Base-by-base conservation (phyloP, 1,139 yeast species). In the Arxiozyma bovina region DNA sequence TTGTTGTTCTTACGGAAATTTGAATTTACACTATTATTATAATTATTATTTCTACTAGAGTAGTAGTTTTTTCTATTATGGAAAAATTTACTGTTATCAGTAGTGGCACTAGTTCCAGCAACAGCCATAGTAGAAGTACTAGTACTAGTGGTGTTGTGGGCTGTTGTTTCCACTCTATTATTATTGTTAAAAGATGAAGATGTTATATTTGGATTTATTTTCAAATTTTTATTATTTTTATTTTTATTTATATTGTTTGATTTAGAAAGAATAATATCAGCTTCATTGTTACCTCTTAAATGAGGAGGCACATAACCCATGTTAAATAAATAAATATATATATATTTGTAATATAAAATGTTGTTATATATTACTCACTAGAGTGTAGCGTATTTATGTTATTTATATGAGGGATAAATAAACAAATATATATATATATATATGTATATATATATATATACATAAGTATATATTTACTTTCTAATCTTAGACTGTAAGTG, bases 301-400 rank as follows among this genome's bases (percentile, higher is more conserved):
- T 83, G 89, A 60, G 91, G 91, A 58, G 91, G 91, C 43, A 84
- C 86, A 71, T 85, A 85, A 42, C 70, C 61, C 53, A 61, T 56
- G 46, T 61, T 60, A 45, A 18, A 20, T 4, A 6, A 23, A 21
- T 17, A 40, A 43, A n/a, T 42, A 12, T 4, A 56, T 56, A 6
- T 27, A 6, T 27, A 6, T 27, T 23, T 23, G 25, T 27, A 27
- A 27, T 27, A 8, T 27, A 8, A 27, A 27, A 5, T 27, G 30
- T 27, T 27, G 8, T 27, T 27, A 27, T 27, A 27, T 4, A 7
- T 8, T 27, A 27, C 30, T 27, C 11, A 27, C 5, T 27, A 27
- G 30, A 27, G 30, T 27, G 30, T 27, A 27, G 8, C 8, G 30
- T 27, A 27, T 27, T 27, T 27, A 4, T 23, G 7, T 23, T 23